Conservation (phyloP, 371 early-diverging fungal genomes). For the Rhizopus arrhizus region DNA sequence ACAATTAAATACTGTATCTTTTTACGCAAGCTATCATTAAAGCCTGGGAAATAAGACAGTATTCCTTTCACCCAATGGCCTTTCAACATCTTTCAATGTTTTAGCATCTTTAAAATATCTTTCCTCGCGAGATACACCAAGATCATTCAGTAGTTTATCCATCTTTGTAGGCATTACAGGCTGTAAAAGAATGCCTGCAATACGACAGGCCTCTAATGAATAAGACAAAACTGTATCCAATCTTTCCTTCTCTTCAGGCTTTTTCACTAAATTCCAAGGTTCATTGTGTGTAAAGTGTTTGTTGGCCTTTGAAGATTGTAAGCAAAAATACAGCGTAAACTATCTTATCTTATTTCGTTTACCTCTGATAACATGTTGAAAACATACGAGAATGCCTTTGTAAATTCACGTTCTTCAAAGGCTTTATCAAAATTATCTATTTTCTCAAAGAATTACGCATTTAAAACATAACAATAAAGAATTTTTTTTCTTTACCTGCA, state of each 20-base stretch:
- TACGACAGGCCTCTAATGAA: conserved; percentile 75
- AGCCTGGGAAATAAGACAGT: conserved; percentile 30
- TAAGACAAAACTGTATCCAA: conserved; percentile 71
- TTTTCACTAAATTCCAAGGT: conserved; percentile 81
- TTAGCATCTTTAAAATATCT: conserved; percentile 54
- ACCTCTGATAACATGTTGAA: conserved; percentile 63
- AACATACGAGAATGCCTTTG: conserved; percentile 54
- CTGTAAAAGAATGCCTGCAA: conserved; percentile 76
- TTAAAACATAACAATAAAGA: neutral
- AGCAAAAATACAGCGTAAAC: neutral
- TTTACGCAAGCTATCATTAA: neutral
- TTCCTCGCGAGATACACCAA: conserved; percentile 55
- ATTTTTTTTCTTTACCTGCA: conserved; percentile 40
- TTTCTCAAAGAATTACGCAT: neutral
- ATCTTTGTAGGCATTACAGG: conserved; percentile 89
- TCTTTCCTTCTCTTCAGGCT: conserved; percentile 41
- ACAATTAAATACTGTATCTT: no score
- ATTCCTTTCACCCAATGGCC: conserved; percentile 18
- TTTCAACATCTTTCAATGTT: conserved; percentile 21
- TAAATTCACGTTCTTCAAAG: conserved; percentile 52
- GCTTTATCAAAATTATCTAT: conserved; percentile 37
- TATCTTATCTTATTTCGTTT: conserved; percentile 13
- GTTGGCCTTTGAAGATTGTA: conserved; percentile 60
- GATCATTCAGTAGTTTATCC: conserved; percentile 60
- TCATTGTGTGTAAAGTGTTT: conserved; percentile 67